Evolutionary conservation across 1,139 yeast genomes (phyloP).

Genomic region (Yamadazyma diddensiae): DNA sequence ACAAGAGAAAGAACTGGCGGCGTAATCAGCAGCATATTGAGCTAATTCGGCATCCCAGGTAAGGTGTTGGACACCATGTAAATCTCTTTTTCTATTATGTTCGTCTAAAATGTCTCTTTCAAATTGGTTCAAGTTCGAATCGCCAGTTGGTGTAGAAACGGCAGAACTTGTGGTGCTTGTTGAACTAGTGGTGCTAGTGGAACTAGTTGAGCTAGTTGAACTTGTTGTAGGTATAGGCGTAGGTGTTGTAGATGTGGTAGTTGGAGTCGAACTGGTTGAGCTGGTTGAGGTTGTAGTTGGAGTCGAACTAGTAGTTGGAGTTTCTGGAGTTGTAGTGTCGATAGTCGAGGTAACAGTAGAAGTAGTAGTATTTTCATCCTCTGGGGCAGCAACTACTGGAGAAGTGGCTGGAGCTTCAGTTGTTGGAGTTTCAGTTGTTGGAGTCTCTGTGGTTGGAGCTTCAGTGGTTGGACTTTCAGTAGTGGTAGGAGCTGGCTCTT

Average conservation of each 20-base stretch:
- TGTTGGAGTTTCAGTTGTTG: constrained; percentile 7
- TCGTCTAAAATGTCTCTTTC: constrained; percentile 38
- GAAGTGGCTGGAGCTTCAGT: constrained; percentile 3
- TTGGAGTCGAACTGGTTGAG: constrained; percentile 11
- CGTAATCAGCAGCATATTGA: constrained; percentile 45
- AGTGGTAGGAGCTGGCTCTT: constrained; percentile 12
- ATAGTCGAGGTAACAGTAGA: constrained; percentile 12
- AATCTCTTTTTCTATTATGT: constrained; percentile 53
- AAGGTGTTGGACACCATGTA: constrained; percentile 48
- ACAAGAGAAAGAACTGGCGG: constrained; percentile 45
- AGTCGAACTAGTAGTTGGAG: constrained; percentile 11
- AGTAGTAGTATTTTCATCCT: constrained; percentile 9
- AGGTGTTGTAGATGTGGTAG: constrained; percentile 13
- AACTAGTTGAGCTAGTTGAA: too few species aligned
- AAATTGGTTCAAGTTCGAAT: constrained; percentile 18
- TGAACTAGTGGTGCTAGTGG: constrained; percentile 13
- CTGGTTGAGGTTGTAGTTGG: constrained; percentile 12
- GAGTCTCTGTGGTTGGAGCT: constrained; percentile 7
- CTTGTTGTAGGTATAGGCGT: constrained; percentile 19
- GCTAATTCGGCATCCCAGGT: constrained; percentile 49
- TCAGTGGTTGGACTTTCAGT: constrained; percentile 9
- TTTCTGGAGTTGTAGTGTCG: constrained; percentile 9
- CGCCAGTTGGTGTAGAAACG: constrained; percentile 11
- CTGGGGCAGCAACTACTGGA: constrained; percentile 8
- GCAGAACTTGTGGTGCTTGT: constrained; percentile 13